phyloP scores from a whole-genome alignment of 2,329 filamentous ascomycete species.

The Aspergillus candidus region DNA sequence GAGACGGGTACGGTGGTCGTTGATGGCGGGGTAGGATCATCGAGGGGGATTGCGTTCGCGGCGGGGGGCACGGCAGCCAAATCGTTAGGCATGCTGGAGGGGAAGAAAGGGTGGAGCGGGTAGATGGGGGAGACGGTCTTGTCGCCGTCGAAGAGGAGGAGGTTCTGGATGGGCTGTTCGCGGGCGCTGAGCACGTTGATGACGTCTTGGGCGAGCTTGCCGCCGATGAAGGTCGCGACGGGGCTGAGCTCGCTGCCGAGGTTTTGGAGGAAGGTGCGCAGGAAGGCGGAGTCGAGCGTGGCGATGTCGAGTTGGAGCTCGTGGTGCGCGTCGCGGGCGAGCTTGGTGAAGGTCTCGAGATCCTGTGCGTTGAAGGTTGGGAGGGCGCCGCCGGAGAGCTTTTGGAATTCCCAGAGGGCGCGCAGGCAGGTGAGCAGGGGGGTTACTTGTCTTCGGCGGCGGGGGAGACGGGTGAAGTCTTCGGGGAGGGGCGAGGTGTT shows the following conservation, averaged over 20 bases:
- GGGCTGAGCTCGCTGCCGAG: conserved; percentile 78
- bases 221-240: conserved; percentile 82
- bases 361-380: conserved; percentile 57
- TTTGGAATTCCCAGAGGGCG: conserved; percentile 83
- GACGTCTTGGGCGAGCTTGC: conserved; percentile 87
- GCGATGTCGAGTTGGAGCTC: conserved; percentile 64
- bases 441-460: conserved; percentile 66
- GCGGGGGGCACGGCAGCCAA: conserved; percentile 25
- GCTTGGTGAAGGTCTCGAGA: conserved; percentile 67
- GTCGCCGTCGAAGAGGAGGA: conserved; percentile 85
- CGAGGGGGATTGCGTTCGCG: conserved; percentile 21
- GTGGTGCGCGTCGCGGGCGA: conserved; percentile 72
- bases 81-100: conserved; percentile 22
- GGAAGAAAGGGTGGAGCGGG: conserved; percentile 65
- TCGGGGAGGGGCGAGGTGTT: conserved; percentile 71
- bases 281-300: conserved; percentile 62
- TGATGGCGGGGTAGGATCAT: conserved; percentile 7
- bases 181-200: conserved; percentile 90
- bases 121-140: conserved; percentile 73
- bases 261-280: conserved; percentile 81
- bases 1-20: background rate
- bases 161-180: conserved; percentile 94
- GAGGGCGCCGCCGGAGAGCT: conserved; percentile 48
- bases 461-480: conserved; percentile 61
- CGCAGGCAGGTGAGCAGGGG: conserved; percentile 79